Base-by-base conservation (phyloP, 2,329 filamentous ascomycete species). In the Zymoseptoria ardabiliae region DNA sequence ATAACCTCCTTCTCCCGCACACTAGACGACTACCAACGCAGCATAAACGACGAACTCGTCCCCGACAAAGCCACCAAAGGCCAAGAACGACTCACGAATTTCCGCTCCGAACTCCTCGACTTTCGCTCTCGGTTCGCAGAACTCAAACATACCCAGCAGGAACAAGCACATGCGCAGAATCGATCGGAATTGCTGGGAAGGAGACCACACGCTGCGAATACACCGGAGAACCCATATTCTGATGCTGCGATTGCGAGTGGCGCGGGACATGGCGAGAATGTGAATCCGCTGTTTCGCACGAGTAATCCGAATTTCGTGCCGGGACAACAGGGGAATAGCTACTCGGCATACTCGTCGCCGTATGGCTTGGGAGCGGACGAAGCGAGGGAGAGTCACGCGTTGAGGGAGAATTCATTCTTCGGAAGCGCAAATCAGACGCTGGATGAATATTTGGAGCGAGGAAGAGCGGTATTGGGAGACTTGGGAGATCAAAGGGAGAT, bases 171-270 rank as follows among this genome's bases (percentile, higher is more conserved):
- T 49, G 65, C 66, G 20, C 63, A 69, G 13, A 69, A 91, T 71
- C 83, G 91, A 54, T 83, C 83, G 63, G 94, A 97, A 74, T 82
- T 99, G 23, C 82, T 97, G 0, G 93, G 92, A 23, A 82, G 94
- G 55, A 82, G 94, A 53, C 90, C 91, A 1, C 93, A 94, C 66
- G 79, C 85, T 48, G 60, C 59, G 1, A 57, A 54, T 9, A 89
- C 89, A 1, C 93, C 94, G 1, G 94, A 97, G 74, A 97, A 97
- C 70, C 94, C 94, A 0, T 97, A 97, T 73, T 85, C 90, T 17
- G 85, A 89, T 65, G 71, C 77, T 3, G 73, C 76, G 4, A 73
- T 72, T 2, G 72, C 49, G 7, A 66, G 35, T 61, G 70, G 63
- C 9, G 64, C 66, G 11, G 67, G 69, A 11, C 57, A 56, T 52